Evolutionary conservation across 305 asterid genomes (phyloP).

Genomic region (Fraxinus angustifolia): DNA sequence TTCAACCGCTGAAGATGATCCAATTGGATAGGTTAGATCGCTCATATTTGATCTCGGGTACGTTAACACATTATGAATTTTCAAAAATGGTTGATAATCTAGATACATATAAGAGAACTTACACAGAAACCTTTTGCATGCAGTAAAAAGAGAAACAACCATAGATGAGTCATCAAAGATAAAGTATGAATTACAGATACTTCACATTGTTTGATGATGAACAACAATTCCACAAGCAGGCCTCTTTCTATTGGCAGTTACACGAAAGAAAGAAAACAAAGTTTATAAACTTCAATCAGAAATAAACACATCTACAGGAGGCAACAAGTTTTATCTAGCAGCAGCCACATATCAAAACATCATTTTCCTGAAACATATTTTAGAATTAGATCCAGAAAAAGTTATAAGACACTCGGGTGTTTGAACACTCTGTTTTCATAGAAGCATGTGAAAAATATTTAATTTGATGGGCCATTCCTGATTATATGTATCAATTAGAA

Average conservation of each 20-base stretch:
- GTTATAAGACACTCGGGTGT: not conserved
- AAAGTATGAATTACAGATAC: not conserved
- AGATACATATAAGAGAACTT: not conserved
- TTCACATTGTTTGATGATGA: not conserved
- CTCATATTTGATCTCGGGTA: conserved; percentile 22
- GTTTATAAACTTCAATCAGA: not conserved
- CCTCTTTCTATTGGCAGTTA: not conserved
- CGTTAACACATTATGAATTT: conserved; percentile 9
- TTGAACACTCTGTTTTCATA: conserved; percentile 1
- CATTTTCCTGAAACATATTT: not conserved
- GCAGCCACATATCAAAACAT: not conserved
- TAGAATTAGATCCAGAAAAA: conserved; percentile 1
- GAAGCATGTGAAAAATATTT: not conserved
- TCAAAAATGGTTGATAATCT: not conserved
- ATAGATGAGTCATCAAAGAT: not conserved
- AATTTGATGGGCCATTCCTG: not conserved
- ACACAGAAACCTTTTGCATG: not conserved
- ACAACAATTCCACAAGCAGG: not conserved
- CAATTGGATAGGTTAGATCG: conserved; percentile 23
- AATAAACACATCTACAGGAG: not conserved
- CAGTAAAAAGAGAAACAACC: not conserved
- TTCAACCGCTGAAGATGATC: conserved; percentile 27
- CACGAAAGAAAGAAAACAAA: not conserved
- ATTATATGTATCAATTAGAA: not conserved
- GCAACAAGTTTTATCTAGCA: not conserved